phyloP scores from a whole-genome alignment of 2,329 filamentous ascomycete genomes.

The Acrocalymma vagum region DNA sequence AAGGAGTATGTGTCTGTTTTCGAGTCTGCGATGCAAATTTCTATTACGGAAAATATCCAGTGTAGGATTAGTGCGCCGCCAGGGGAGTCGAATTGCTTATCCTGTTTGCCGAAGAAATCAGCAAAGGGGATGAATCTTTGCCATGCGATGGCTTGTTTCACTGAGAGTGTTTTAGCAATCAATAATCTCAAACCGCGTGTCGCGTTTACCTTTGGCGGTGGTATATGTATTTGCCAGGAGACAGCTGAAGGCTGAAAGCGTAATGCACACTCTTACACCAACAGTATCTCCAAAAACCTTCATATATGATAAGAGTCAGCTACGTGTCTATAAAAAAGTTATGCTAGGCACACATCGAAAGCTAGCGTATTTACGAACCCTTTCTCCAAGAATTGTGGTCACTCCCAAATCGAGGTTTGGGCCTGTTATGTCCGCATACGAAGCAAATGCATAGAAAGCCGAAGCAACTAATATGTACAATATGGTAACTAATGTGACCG shows the following conservation, averaged over 20 bases:
- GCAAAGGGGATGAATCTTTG: constrained; percentile 16
- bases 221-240: constrained; percentile 15
- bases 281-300: constrained; percentile 8
- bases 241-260: constrained; percentile 15
- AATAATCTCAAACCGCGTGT: not conserved
- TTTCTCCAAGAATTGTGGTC: no score
- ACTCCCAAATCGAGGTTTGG: no score
- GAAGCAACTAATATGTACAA: constrained; percentile 50
- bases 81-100: constrained; percentile 6
- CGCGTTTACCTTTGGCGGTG: constrained; percentile 7
- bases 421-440: not conserved
- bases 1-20: constrained; percentile 16
- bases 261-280: constrained; percentile 15
- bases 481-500: constrained; percentile 42
- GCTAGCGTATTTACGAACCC: no score
- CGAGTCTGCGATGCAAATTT: constrained; percentile 7
- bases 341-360: constrained; percentile 2
- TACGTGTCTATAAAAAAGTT: constrained; percentile 5
- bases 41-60: constrained; percentile 9
- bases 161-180: constrained; percentile 3
- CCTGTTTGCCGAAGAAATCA: constrained; percentile 4
- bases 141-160: constrained; percentile 18
- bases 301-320: constrained; percentile 8
- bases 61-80: constrained; percentile 11
- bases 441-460: constrained; percentile 42